Conservation (phyloP, 305 asterid genomes). For the Lippia alba region DNA sequence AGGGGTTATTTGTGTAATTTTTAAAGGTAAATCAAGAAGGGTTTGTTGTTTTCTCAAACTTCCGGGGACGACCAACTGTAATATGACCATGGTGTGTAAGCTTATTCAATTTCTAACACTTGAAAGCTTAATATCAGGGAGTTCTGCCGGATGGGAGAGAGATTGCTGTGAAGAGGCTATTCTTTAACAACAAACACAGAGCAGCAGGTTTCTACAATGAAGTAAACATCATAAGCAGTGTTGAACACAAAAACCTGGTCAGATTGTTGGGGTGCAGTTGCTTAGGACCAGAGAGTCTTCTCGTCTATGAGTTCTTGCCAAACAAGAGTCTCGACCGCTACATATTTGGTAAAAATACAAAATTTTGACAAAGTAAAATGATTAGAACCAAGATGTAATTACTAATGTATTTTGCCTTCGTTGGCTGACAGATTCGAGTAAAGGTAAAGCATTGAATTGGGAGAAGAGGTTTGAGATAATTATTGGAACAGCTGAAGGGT, state of each 20-base stretch:
- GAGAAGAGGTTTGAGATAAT: conserved; percentile 74
- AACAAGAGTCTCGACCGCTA: conserved; percentile 81
- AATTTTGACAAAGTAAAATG: conserved; percentile 6
- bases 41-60: no score
- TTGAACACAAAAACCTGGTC: conserved; percentile 78
- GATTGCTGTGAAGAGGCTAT: conserved; percentile 81
- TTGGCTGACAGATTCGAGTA: conserved; percentile 56
- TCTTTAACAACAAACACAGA: conserved; percentile 73
- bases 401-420: conserved; percentile 11
- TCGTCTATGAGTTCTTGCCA: conserved; percentile 73
- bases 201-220: conserved; percentile 88
- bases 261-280: conserved; percentile 84
- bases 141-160: conserved; percentile 83
- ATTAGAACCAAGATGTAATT: background rate
- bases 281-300: conserved; percentile 87
- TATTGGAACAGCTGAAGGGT: conserved; percentile 76
- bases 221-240: conserved; percentile 80
- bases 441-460: conserved; percentile 76
- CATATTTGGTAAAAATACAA: conserved; percentile 64
- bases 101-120: no score
- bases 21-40: no score
- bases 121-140: conserved; percentile 53
- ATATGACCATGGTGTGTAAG: no score
- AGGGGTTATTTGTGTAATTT: no score
- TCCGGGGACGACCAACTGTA: no score